Base-by-base conservation (phyloP, 2,329 filamentous ascomycete genomes). In the Colletotrichum tropicale region DNA sequence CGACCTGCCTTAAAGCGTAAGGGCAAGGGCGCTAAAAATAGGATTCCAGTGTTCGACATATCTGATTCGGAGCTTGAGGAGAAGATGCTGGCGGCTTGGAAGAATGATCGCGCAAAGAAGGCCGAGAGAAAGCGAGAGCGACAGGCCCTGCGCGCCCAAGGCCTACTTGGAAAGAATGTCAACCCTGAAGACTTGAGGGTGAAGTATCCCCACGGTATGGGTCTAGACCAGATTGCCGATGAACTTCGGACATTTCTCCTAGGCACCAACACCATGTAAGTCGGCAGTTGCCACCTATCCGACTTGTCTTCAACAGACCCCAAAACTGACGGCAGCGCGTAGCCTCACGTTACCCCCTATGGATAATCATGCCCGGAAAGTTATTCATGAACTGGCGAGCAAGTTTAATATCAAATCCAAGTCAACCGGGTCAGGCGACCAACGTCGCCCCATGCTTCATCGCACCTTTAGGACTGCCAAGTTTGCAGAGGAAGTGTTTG, bases 301-400 rank as follows among this genome's bases (percentile, higher is more conserved):
- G 12, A 55, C 15, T 9, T 5, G 18, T 32, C 21, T 52, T 24
- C 8, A n/a, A n/a, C 38, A 26, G 13, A 36, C 13, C 9, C 10
- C 52, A 5, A 43, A n/a, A 24, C 60, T 62, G 16, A 64, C 30
- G n/a, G 38, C 6, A 12, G 12, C 67, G 36, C 70, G 34, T 77
- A 96, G 94, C 61, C 88, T 97, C 8, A 87, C 92, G 6, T 87
- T 98, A 28, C 95, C 96, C 5, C 95, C 96, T 0, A 98, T 98
- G 93, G 92, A 95, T 72, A 95, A 95, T 76, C 85, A 90, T 60
- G 90, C 93, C 52, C 93, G 97, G 66, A 96, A 95, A 82, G 86
- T 92, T 8, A 89, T 98, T 21, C 97, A 99, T 82, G 91, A 95
- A 75, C 84, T 98, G 52, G 95, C 95, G 15, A 91, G 91, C 80